Conservation (phyloP, 805 yeast genomes). For the Blastobotrys mokoenaii region DNA sequence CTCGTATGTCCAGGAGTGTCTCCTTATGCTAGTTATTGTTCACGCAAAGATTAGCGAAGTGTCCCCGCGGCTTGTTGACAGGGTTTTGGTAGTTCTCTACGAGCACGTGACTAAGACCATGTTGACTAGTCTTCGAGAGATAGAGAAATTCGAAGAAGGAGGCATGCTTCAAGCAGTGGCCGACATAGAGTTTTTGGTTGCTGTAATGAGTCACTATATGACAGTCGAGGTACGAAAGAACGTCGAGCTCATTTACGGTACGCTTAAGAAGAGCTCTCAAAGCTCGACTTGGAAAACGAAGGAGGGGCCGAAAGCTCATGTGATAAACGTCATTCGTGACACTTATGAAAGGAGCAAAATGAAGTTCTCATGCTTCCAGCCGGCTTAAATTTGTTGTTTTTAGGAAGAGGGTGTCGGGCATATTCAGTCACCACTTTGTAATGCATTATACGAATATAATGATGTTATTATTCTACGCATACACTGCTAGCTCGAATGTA, state of each 20-base stretch:
- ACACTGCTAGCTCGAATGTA: too few species aligned
- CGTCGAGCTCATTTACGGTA: conserved; percentile 23
- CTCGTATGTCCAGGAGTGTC: conserved; percentile 39
- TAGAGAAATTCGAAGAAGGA: conserved; percentile 38
- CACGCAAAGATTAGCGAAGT: conserved; percentile 44
- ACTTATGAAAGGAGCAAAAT: conserved; percentile 7
- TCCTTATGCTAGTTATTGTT: conserved; percentile 41
- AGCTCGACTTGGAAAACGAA: conserved; percentile 22
- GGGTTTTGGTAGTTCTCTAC: conserved; percentile 39
- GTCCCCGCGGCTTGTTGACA: conserved; percentile 38
- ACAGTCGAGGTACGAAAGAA: conserved; percentile 20
- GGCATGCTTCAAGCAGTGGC: conserved; percentile 45
- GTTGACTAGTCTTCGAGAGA: conserved; percentile 34
- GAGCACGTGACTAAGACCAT: conserved; percentile 33
- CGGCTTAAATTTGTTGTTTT: neutral
- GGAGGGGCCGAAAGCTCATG: conserved; percentile 21
- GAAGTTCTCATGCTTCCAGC: conserved; percentile 1
- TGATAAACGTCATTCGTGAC: conserved; percentile 15
- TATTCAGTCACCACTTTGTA: too few species aligned
- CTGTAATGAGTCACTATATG: conserved; percentile 22
- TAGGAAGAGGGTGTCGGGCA: neutral
- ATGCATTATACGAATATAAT: too few species aligned
- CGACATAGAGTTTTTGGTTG: conserved; percentile 45
- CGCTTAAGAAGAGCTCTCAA: conserved; percentile 22
- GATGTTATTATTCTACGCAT: too few species aligned